Base-by-base conservation (phyloP, 1,284 basidiomycete species). In the Amylostereum areolatum region DNA sequence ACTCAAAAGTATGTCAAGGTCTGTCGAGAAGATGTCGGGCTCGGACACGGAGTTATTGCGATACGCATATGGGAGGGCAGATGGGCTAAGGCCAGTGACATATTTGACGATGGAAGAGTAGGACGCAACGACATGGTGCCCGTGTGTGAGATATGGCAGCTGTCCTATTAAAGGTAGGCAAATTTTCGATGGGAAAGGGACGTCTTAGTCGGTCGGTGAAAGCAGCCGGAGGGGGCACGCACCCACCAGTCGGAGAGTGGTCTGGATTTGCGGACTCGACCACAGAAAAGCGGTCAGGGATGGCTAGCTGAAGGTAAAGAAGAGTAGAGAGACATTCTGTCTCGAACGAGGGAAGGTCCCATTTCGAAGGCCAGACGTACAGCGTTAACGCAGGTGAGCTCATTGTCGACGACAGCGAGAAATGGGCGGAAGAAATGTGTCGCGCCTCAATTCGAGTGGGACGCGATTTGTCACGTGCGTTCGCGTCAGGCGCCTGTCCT, bases 231-330 rank as follows among this genome's bases (percentile, higher is more conserved):
- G 47, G 12, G 30, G 37, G 44, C 55, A 66, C 64, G 53, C 54
- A 73, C 79, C 64, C 64, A 84, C 88, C 88, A 58, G 73, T 81
- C n/a, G 86, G 85, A 51, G 87, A 88, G n/a, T 74, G 54, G 66
- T 89, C 85, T 5, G 85, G 81, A 61, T 86, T 80, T 11, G 74
- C 73, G 57, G 77, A 83, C 63, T 83, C 77, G 36, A 71, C 68
- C 31, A 90, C 64, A 12, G 65, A 64, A 64, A 85, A 90, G 55
- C 75, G 69, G 9, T 79, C 81, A 1, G 86, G 83, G 40, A 85
- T 72, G 12, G 76, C 65, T 25, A 83, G 64, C 59, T 89, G 86
- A 35, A 89, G 73, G 59, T 80, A 82, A 32, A 88, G 64, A 7
- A 85, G 65, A 1, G 85, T 73, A 3, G 81, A 77, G 24, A 88